Evolutionary conservation across 1,139 yeast species (phyloP), one percentile per base, ranked within the genome.

Genomic region (Suhomyces taliae): DNA sequence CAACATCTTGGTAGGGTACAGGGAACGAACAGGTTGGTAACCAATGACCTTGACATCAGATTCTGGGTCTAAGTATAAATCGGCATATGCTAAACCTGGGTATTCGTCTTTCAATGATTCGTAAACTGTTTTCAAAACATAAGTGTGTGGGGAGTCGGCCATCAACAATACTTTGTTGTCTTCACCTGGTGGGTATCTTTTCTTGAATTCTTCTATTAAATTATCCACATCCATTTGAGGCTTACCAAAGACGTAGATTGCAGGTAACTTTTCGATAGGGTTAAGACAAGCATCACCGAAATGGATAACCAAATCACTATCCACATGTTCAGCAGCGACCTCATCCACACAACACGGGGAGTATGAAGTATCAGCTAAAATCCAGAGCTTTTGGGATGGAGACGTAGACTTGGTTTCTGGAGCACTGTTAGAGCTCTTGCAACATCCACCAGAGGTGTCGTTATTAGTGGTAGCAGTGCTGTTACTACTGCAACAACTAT

Each of bases 301-400:
- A 65, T 93, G 99, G 1, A 91, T 83, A 31, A 95, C 90, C 9
- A 87, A 69, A 53, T 91, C 96, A 24, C 96, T 93, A 7, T 72
- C 64, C 10, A 93, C 96, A 66, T 93, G 99, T 59, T 87, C 91
- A 0, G 97, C 96, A 0, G 99, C 98, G 24, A 93, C 96, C 60
- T 90, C 97, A 64, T 93, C 99, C 12, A 93, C 87, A 69, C 99
- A 93, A 65, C 99, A 93, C 0, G 97, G 78, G 26, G 97, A 89
- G 59, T 93, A 95, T 0, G 97, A 90, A 0, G 99, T 91, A 60
- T 95, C 99, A 0, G 98, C 99, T 37, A 93, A 69, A 12, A 86
- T 77, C 90, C 90, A 86, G 14, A 85, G 68, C 42, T 75, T 69
- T 54, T 67, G 71, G 14, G 47, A 6, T 2, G 32, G 32, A 6